Percentiles rank a stretch among this genome's conserved stretches.
phyloP scores from a whole-genome alignment of 371 early-diverging fungal genomes.

The Mucor sp. region DNA sequence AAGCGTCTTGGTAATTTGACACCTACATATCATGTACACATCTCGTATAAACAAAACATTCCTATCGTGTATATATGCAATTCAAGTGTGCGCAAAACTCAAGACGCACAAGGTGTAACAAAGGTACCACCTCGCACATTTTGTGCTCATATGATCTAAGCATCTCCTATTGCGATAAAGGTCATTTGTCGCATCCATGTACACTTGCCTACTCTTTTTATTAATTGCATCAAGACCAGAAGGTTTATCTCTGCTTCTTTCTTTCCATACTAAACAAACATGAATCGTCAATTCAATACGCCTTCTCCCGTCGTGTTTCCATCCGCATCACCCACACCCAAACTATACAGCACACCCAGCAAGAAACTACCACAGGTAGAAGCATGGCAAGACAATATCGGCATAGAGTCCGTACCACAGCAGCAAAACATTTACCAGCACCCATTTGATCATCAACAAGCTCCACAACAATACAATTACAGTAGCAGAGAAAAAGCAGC shows the following conservation, averaged over 20 bases:
- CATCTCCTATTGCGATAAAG: not conserved
- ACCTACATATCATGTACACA: not conserved
- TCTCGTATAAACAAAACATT: too few relatives aligned
- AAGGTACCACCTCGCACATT: not conserved
- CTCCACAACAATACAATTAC: slow-evolving; percentile 6
- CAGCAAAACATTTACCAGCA: slow-evolving; percentile 24
- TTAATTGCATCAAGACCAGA: not conserved
- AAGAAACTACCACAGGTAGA: slow-evolving; percentile 18
- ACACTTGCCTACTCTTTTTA: not conserved
- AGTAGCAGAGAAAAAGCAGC: not conserved
- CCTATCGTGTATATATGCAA: not conserved
- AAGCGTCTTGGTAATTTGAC: not conserved
- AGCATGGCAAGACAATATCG: slow-evolving; percentile 20
- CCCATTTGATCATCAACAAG: slow-evolving; percentile 40
- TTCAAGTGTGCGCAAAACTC: not conserved
- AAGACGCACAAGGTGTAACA: not conserved
- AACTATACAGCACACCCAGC: slow-evolving; percentile 16
- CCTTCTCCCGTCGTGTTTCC: slow-evolving; percentile 27
- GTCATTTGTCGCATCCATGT: not conserved
- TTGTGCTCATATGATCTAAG: slow-evolving; percentile 1
- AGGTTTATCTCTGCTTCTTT: not conserved
- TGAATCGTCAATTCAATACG: slow-evolving; percentile 10
- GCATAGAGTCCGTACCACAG: slow-evolving; percentile 14
- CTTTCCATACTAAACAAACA: not conserved
- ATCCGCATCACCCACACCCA: slow-evolving; percentile 24